A percentile compares a stretch with the other conserved stretches of the same genome.
Conservation (phyloP, 2,329 filamentous ascomycete genomes). For the Aspergillus ochraceoroseus region DNA sequence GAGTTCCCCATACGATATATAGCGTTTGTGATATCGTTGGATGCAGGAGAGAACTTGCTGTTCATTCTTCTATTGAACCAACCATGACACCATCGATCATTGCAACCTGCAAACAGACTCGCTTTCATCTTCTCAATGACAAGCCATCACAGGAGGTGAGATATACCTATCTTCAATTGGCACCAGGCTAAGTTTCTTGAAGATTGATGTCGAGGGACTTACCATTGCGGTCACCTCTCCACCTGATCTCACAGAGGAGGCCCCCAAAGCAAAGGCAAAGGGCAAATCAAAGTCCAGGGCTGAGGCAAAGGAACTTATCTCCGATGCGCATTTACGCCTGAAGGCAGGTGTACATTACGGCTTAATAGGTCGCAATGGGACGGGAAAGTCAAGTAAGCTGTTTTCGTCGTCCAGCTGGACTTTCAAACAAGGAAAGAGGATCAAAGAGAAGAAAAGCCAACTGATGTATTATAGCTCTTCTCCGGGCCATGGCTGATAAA, state of each 20-base stretch:
- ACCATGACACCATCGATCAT: conserved; percentile 42
- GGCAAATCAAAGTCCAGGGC: conserved; percentile 51
- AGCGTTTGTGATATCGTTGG: too few species aligned
- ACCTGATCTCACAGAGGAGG: conserved; percentile 19
- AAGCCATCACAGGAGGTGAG: conserved; percentile 52
- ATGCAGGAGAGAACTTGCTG: too few species aligned
- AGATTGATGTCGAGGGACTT: conserved; percentile 70
- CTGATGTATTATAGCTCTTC: conserved; percentile 49
- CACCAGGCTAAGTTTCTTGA: too few species aligned
- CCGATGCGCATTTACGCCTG: conserved; percentile 63
- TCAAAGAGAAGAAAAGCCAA: conserved; percentile 12
- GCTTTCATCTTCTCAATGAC: conserved; percentile 58
- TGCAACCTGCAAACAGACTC: conserved; percentile 62
- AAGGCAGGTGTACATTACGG: conserved; percentile 72
- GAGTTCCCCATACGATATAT: too few species aligned
- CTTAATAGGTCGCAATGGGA: conserved; percentile 73
- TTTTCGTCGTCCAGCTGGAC: not conserved
- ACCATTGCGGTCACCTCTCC: conserved; percentile 56
- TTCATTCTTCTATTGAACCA: not conserved
- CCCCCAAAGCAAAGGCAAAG: conserved; percentile 29
- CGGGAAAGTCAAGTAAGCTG: conserved; percentile 68
- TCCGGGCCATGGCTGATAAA: conserved; percentile 71
- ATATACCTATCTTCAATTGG: too few species aligned
- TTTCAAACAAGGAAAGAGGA: too few species aligned
- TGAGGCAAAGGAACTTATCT: conserved; percentile 59